Evolutionary conservation across 192 early-diverging fungal genomes (phyloP).

Genomic region (Backusella tarrabulga): DNA sequence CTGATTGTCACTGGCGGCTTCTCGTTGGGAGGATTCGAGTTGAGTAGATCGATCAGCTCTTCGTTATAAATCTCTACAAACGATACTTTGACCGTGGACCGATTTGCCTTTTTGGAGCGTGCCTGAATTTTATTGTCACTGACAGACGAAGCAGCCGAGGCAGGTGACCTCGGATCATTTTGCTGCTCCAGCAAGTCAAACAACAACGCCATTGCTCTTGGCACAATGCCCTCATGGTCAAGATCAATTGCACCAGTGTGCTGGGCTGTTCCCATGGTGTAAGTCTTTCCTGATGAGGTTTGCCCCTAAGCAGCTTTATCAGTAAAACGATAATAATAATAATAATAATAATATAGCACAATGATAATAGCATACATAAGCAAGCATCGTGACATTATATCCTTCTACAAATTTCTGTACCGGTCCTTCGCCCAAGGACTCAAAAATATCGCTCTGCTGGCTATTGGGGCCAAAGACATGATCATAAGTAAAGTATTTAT

Average conservation of each 20-base stretch:
- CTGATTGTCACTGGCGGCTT: slow-evolving; percentile 70
- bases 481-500: slow-evolving; percentile 37
- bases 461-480: slow-evolving; percentile 35
- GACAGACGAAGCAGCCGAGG: not conserved
- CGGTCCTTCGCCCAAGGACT: slow-evolving; percentile 23
- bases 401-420: slow-evolving; percentile 47
- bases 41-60: slow-evolving; percentile 89
- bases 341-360: not conserved
- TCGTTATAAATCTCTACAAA: slow-evolving; percentile 98
- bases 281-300: slow-evolving; percentile 94
- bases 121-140: not conserved
- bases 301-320: slow-evolving; percentile 51
- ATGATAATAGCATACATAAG: slow-evolving; percentile 52
- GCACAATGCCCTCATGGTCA: slow-evolving; percentile 63
- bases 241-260: slow-evolving; percentile 19
- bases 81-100: slow-evolving; percentile 66
- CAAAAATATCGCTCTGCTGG: slow-evolving; percentile 32
- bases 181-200: slow-evolving; percentile 43
- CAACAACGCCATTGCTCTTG: slow-evolving; percentile 65
- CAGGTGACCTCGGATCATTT: slow-evolving; percentile 1
- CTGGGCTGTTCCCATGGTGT: slow-evolving; percentile 88
- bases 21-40: slow-evolving; percentile 53
- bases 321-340: not conserved
- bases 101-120: slow-evolving; percentile 10
- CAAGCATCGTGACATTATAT: slow-evolving; percentile 93